These are phyloP conservation scores for Crithidia thermophila DNA, from an alignment of 208 protist species.

Conservation along the genomic window DNA sequence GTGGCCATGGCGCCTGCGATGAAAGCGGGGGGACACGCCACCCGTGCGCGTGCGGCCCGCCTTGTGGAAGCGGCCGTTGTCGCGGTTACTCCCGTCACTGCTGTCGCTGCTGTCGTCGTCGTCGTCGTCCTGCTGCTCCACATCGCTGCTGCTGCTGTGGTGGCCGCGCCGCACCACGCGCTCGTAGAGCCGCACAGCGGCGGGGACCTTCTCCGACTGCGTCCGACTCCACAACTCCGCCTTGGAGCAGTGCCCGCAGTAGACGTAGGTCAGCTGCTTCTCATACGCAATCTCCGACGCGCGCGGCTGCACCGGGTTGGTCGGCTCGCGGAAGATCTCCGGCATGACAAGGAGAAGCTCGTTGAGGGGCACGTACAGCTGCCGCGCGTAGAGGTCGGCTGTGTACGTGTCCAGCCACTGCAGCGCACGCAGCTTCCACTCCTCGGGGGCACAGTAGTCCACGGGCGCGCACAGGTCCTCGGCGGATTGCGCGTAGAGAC, in stretches of 20 bases:
- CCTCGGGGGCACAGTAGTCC: slow-evolving; percentile 33
- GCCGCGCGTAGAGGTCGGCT: slow-evolving; percentile 47
- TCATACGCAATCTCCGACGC: slow-evolving; percentile 76
- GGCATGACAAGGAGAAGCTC: slow-evolving; percentile 81
- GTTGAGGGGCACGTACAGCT: slow-evolving; percentile 82
- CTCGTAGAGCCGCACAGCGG: slow-evolving; percentile 30
- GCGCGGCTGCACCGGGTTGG: slow-evolving; percentile 62
- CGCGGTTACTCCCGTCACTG: background rate
- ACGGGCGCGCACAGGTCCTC: slow-evolving; percentile 3
- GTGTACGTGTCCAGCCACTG: slow-evolving; percentile 88
- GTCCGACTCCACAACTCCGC: slow-evolving; percentile 42
- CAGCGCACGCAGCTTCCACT: slow-evolving; percentile 79
- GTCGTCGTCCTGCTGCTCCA: slow-evolving; percentile 9
- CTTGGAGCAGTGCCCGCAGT: slow-evolving; percentile 71
- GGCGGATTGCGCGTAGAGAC: slow-evolving; percentile 10
- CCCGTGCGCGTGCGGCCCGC: no score
- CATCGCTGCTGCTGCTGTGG: slow-evolving; percentile 26
- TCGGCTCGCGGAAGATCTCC: slow-evolving; percentile 63
- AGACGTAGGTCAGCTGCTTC: slow-evolving; percentile 86
- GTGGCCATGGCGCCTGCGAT: no score
- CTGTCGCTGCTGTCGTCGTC: background rate
- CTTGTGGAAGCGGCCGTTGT: no score
- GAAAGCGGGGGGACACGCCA: no score
- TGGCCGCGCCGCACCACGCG: slow-evolving; percentile 16
- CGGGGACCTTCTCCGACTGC: slow-evolving; percentile 22